phyloP scores from a whole-genome alignment of 2,329 filamentous ascomycete genomes.

The Phialophora macrospora region DNA sequence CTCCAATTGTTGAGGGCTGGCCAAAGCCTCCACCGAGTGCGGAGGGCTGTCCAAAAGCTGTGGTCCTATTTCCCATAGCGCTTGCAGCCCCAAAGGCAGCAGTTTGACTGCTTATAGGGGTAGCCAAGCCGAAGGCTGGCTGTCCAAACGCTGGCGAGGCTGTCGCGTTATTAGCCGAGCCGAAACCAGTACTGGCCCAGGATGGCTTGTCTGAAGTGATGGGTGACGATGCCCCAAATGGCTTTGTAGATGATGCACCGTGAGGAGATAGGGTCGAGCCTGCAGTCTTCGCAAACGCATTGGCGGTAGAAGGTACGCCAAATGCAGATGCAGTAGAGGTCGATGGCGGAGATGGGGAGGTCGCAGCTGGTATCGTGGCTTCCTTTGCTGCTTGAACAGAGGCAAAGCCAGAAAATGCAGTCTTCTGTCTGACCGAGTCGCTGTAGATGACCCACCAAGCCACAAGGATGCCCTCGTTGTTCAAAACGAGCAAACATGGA shows the following conservation, averaged over 20 bases:
- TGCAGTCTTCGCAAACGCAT: conserved; percentile 47
- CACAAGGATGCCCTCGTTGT: conserved; percentile 82
- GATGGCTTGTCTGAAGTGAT: conserved; percentile 40
- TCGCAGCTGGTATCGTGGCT: background rate
- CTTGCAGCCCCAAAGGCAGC: conserved; percentile 47
- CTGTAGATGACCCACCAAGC: conserved; percentile 93
- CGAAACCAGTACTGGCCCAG: conserved; percentile 40
- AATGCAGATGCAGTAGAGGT: conserved; percentile 23
- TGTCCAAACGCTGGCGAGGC: conserved; percentile 33
- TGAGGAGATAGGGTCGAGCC: conserved; percentile 37
- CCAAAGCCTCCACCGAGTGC: conserved; percentile 7
- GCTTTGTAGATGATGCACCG: conserved; percentile 34
- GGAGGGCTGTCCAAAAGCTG: conserved; percentile 45
- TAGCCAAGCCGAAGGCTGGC: conserved; percentile 46
- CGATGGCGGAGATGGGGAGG: conserved; percentile 12
- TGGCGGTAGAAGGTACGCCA: conserved; percentile 25
- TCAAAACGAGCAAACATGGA: conserved; percentile 82
- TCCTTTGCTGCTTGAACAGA: conserved; percentile 25
- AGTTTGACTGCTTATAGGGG: conserved; percentile 36
- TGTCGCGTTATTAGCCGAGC: conserved; percentile 15
- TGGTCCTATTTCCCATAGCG: conserved; percentile 41
- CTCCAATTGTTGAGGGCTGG: conserved; percentile 24
- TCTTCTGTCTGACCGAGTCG: conserved; percentile 77
- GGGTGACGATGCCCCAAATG: conserved; percentile 41
- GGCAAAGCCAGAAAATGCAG: conserved; percentile 72